phyloP scores from a whole-genome alignment of 331 rosid species.

The Prunus yedoensis region DNA sequence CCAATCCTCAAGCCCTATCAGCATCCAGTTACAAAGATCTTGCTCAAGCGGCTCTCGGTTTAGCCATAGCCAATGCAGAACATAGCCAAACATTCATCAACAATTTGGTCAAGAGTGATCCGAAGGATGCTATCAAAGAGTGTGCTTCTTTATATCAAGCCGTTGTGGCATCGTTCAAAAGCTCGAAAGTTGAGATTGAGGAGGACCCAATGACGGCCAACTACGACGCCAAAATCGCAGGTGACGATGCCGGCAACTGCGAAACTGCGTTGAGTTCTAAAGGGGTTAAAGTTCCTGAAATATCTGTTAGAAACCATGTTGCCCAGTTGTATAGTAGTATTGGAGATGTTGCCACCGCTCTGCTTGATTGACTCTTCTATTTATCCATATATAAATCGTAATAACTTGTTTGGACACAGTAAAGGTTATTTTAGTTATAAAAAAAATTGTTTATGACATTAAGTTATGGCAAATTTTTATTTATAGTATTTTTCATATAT shows the following conservation, averaged over 20 bases:
- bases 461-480: too few relatives aligned
- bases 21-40: not conserved
- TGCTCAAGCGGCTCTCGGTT: not conserved
- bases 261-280: not conserved
- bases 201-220: constrained; percentile 19
- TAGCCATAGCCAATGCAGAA: constrained; percentile 11
- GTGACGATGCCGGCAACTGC: not conserved
- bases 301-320: constrained; percentile 7
- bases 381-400: too few relatives aligned
- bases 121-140: not conserved
- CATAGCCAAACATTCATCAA: constrained; percentile 1
- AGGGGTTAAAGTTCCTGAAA: not conserved
- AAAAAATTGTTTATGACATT: too few relatives aligned
- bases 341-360: not conserved
- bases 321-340: constrained; percentile 13
- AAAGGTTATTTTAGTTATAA: too few relatives aligned
- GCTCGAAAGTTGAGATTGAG: not conserved
- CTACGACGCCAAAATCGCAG: constrained; percentile 8
- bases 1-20: constrained; percentile 6
- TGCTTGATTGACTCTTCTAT: too few relatives aligned
- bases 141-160: constrained; percentile 8
- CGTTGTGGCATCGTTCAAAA: constrained; percentile 13
- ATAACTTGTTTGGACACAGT: too few relatives aligned
- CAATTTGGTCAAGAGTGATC: not conserved
- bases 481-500: too few relatives aligned